Base-by-base conservation (phyloP, 345 rosid species). In the Sisymbrium altissimum region DNA sequence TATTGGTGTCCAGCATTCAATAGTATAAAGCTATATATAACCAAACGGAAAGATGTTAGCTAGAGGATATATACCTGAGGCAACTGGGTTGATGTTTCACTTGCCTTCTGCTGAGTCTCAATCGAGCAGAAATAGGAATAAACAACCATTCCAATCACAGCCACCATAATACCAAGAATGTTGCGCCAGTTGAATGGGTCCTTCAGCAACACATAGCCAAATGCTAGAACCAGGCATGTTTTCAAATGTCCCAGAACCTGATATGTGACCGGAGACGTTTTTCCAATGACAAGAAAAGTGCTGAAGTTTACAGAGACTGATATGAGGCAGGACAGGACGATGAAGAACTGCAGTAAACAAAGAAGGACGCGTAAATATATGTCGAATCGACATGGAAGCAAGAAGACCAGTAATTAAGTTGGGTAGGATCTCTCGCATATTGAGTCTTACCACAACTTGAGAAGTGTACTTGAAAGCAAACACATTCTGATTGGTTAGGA, bases 271-370 rank as follows among this genome's bases (percentile, higher is more conserved):
- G 99, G 99, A 77, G 99, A 96, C 68, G 99, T 96, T 84, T 96
- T 96, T 72, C 99, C 99, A 38, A 96, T 96, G 13, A 96, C 99
- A 75, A 96, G 81, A 81, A 96, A 96, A 27, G 99, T 96, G 81
- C 99, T 96, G 83, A 96, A 96, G 92, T 96, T 96, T 64, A 96
- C 99, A 52, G 98, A 96, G 54, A 96, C 99, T 30, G 99, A 92
- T 83, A 96, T 96, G 85, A 96, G 68, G 84, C 99, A 96, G 72
- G 99, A 96, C 15, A 96, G 88, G 61, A 92, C 99, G 60, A 96
- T 96, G 90, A 96, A 96, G 86, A 90, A 90, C 99, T 96, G 97
- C 94, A 86, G 68, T 33, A 78, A 80, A 75, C 79, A 54, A 9
- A 66, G 12, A 53, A 27, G 40, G 66, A 80, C 2, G 1, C 12